phyloP scores from a whole-genome alignment of 1,139 yeast species.

The Suhomyces anneliseae region DNA sequence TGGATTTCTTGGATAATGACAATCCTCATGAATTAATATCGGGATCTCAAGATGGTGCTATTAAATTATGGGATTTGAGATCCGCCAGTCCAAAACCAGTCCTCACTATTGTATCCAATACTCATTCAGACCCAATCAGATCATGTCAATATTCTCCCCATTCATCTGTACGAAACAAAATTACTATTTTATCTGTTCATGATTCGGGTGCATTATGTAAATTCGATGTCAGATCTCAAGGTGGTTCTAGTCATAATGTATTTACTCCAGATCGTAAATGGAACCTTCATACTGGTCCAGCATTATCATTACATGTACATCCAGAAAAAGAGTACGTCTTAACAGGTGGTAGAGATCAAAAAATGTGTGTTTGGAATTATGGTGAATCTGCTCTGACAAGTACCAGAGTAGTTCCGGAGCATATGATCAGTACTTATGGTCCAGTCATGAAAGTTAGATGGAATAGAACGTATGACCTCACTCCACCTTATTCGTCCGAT shows the following conservation, averaged over 20 bases:
- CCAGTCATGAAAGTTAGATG: conserved; percentile 74
- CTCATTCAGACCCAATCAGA: conserved; percentile 65
- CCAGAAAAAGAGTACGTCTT: conserved; percentile 78
- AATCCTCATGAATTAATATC: conserved; percentile 64
- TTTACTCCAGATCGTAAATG: conserved; percentile 65
- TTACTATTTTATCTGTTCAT: conserved; percentile 60
- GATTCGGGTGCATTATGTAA: conserved; percentile 87
- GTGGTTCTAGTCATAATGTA: conserved; percentile 15
- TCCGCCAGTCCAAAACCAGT: conserved; percentile 47
- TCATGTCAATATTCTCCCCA: conserved; percentile 62
- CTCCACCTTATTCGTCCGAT: conserved; percentile 1
- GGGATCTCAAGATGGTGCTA: conserved; percentile 90
- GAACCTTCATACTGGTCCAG: conserved; percentile 92
- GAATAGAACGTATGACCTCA: conserved; percentile 41
- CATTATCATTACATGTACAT: conserved; percentile 84
- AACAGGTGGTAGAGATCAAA: conserved; percentile 92
- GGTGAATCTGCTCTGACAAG: conserved; percentile 34
- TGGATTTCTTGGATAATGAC: conserved; percentile 58
- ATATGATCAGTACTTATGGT: conserved; percentile 72
- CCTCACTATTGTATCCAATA: conserved; percentile 41
- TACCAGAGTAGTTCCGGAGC: conserved; percentile 58
- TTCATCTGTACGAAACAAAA: conserved; percentile 31
- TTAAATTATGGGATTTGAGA: conserved; percentile 86
- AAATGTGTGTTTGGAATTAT: conserved; percentile 75
- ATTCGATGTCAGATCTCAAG: conserved; percentile 68